Percentiles rank a stretch among this genome's conserved stretches.
These are phyloP conservation scores for Waltiozyma solani DNA, from an alignment of 1,139 yeast species.

Conservation along the genomic window DNA sequence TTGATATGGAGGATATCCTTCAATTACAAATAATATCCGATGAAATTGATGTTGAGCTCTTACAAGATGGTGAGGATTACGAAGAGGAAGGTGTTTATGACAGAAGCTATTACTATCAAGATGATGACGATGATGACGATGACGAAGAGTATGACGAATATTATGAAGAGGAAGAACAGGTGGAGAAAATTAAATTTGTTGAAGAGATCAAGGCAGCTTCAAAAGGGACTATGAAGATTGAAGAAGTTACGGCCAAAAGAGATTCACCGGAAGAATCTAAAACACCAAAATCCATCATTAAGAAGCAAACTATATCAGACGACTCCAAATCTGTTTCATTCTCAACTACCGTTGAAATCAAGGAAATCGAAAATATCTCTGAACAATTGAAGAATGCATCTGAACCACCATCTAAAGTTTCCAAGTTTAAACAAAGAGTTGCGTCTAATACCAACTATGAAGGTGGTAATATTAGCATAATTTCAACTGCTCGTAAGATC, in stretches of 20 bases:
- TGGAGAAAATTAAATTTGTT: conserved; percentile 4
- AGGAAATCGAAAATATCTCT: conserved; percentile 46
- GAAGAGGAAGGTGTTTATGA: background rate
- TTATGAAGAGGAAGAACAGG: conserved; percentile 3
- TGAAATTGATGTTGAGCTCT: conserved; percentile 31
- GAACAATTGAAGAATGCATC: conserved; percentile 21
- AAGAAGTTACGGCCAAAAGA: no score
- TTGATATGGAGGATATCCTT: conserved; percentile 29
- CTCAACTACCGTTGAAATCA: conserved; percentile 37
- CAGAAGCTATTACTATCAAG: conserved; percentile 7
- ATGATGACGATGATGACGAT: conserved; percentile 18
- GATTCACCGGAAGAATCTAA: no score
- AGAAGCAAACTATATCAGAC: background rate
- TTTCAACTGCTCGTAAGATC: no score
- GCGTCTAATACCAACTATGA: background rate
- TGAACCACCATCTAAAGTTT: background rate
- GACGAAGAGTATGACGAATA: conserved; percentile 5
- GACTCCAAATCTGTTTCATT: conserved; percentile 38
- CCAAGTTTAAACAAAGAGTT: background rate
- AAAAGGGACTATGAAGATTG: no score
- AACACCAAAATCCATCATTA: background rate
- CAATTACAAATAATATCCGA: conserved; percentile 42
- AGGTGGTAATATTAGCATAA: no score
- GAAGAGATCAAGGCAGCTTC: no score
- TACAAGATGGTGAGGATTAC: conserved; percentile 16